phyloP scores from a whole-genome alignment of 163 green algal species.

The Chlorella variabilis region DNA sequence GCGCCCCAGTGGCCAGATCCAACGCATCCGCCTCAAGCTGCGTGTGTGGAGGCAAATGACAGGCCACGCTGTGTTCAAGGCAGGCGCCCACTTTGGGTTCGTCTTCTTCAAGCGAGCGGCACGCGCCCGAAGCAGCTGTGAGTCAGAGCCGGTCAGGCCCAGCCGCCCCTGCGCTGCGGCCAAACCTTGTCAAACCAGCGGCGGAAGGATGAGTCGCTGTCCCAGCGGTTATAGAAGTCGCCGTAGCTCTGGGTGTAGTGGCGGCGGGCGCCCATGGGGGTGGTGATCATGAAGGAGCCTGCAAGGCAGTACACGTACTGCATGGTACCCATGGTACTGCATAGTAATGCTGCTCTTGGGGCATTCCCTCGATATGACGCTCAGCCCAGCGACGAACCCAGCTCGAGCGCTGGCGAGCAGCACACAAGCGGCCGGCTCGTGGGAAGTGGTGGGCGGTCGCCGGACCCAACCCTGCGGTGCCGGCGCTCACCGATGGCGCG shows the following conservation, averaged over 20 bases:
- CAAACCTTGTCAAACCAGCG: constrained; percentile 58
- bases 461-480: too few species aligned
- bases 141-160: background rate
- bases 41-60: too few species aligned
- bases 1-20: constrained; percentile 47
- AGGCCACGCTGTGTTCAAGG: too few species aligned
- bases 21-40: constrained; percentile 60
- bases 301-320: too few species aligned
- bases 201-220: constrained; percentile 59
- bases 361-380: too few species aligned
- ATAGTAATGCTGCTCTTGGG: too few species aligned
- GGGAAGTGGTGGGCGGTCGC: too few species aligned
- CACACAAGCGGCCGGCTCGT: too few species aligned
- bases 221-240: constrained; percentile 57
- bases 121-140: background rate
- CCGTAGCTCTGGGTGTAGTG: constrained; percentile 75
- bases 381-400: too few species aligned
- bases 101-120: background rate
- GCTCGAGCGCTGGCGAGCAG: too few species aligned
- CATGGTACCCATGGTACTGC: too few species aligned
- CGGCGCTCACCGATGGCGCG: constrained; percentile 59
- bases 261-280: constrained; percentile 57
- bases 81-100: too few species aligned
- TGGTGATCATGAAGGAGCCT: constrained; percentile 66
- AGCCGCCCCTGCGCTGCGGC: background rate